Base-by-base conservation (phyloP, 2,329 filamentous ascomycete species). In the Paecilomyces variotii region DNA sequence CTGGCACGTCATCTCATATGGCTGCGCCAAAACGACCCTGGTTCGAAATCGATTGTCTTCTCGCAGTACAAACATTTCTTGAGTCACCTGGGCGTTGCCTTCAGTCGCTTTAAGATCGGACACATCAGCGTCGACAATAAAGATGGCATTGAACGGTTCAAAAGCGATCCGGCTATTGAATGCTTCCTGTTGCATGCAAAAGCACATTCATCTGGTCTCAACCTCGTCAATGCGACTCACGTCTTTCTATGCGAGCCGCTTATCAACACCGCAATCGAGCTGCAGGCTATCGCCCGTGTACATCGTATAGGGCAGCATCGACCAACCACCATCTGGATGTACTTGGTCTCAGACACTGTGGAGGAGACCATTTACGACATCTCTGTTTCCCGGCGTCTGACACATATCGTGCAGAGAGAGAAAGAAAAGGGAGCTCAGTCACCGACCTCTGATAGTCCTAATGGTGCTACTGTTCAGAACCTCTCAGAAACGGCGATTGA, bases 161-260 rank as follows among this genome's bases (percentile, higher is more conserved):
- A 88, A 65, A 79, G 85, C 2, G 87, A 97, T 62, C 82, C 90
- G 1, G 75, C 76, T 32, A 71, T 88, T 4, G 91, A 97, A 70
- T 92, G 89, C 65, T 93, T 99, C 65, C 80, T 97, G 2, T 82
- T 99, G 12, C 91, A 97, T 69, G 92, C 92, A 4, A 89, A 91
- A 63, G 89, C 90, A 0, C 90, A 96, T 70, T 88, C 90, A 0
- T 92, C 89, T 1, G 94, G 94, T 0, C 80, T 99, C 30, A 97
- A 96, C 61, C 82, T 99, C 0, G 88, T 96, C 63, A 93, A 95
- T 67, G 94, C 93, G 3, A 96, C 86, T 54, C 91, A 97, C 69
- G 91, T 97, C 1, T 95, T 97, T 69, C 82, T 99, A 3, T 96
- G 91, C 71, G 94, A 99, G 70, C 94, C 94, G 2, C 79, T 97